A percentile compares a stretch with the other conserved stretches of the same genome.
phyloP scores from a whole-genome alignment of 2,329 filamentous ascomycete genomes.

The Colletotrichum chlorophyti region DNA sequence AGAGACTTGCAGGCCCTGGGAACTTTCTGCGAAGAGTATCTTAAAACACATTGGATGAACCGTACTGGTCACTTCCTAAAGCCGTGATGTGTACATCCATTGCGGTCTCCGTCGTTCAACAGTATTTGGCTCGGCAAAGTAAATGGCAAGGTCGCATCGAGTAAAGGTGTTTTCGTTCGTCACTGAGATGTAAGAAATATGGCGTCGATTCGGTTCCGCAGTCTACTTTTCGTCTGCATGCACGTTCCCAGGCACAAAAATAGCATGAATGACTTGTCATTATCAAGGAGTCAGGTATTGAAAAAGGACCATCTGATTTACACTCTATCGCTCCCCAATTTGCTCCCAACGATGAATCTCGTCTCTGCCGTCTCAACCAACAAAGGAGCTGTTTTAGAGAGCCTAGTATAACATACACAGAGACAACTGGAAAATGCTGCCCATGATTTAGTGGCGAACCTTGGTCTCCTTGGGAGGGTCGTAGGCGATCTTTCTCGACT shows the following conservation, averaged over 20 bases:
- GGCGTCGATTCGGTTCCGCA: too few relatives aligned
- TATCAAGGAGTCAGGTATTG: slow-evolving; percentile 40
- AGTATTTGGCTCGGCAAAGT: too few relatives aligned
- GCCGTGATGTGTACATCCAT: too few relatives aligned
- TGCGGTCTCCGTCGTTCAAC: too few relatives aligned
- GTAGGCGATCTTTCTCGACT: slow-evolving; percentile 93
- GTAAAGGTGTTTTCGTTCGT: too few relatives aligned
- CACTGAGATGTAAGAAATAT: too few relatives aligned
- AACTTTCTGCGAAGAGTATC: too few relatives aligned
- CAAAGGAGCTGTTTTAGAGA: slow-evolving; percentile 49
- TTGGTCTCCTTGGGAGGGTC: slow-evolving; percentile 70
- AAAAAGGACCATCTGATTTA: slow-evolving; percentile 57
- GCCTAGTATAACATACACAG: slow-evolving; percentile 38
- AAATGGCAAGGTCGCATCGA: too few relatives aligned
- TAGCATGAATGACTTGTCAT: slow-evolving; percentile 24
- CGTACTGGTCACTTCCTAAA: too few relatives aligned
- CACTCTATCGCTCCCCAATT: slow-evolving; percentile 47
- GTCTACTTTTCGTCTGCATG: too few relatives aligned
- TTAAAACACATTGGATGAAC: too few relatives aligned
- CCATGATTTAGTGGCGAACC: slow-evolving; percentile 51
- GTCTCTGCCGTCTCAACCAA: slow-evolving; percentile 45
- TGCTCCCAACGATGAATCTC: slow-evolving; percentile 32
- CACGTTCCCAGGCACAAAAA: neutral
- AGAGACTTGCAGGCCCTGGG: too few relatives aligned
- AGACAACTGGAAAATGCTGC: slow-evolving; percentile 32